Base-by-base conservation (phyloP, 345 rosid species). In the Citrus inodora region DNA sequence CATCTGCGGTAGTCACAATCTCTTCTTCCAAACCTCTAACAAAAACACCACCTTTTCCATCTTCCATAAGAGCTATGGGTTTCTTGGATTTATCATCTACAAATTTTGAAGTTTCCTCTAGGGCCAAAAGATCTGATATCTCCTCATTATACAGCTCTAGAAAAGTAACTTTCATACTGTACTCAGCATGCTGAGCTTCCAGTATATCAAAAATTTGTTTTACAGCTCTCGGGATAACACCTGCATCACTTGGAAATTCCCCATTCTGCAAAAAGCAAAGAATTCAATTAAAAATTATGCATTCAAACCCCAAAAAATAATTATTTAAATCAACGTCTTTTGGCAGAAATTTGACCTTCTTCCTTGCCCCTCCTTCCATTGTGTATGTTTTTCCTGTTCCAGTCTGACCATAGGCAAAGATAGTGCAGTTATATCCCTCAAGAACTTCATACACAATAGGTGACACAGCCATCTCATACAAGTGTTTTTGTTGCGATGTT, bases 301-400 rank as follows among this genome's bases (percentile, higher is more conserved):
- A 55, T 42, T 27, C 38, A 35, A 56, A 67, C n/a, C 53, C 40
- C 46, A 79, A 59, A 81, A 3, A 22, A 59, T 4, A 7, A 77
- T 59, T 3, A 27, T 64, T 6, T 4, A 17, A 62, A 21, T 11
- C 5, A 0, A 16, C 10, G 62, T 66, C 27, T 51, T 28, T 21
- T 51, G 8, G 73, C 37, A 63, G 73, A 37, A 42, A 24, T 4
- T 62, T 48, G 73, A 95, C 98, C 97, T 94, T 96, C 87, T 91
- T 96, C 86, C 99, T 88, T 28, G 90, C 93, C 76, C 97, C 99
- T 79, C 99, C 99, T 88, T 96, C 99, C 99, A 96, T 96, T 1
- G 98, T 96, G 86, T 96, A 96, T 22, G 99, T 96, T 82, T 96
- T 96, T 53, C 99, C 99, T 21, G 98, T 96, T 79, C 98, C 99